Percentiles rank a stretch among this genome's conserved stretches.
These are phyloP conservation scores for Andrographis paniculata DNA, from an alignment of 305 asterid species.

Conservation along the genomic window DNA sequence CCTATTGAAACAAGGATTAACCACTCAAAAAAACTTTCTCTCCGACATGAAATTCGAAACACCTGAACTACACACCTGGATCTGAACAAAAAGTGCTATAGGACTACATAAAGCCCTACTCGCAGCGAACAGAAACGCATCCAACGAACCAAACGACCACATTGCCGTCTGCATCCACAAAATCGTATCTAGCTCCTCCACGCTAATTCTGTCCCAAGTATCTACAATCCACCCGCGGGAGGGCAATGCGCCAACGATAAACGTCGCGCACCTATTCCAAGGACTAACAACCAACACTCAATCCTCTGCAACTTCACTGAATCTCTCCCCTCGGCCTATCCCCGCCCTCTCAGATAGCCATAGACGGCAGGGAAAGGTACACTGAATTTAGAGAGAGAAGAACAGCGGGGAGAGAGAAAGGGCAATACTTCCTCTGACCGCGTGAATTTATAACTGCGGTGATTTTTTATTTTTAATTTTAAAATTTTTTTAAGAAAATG, in stretches of 20 bases:
- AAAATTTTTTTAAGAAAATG: no score
- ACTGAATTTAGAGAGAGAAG: constrained; percentile 16
- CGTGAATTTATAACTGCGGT: no score
- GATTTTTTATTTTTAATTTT: no score
- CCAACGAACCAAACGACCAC: constrained; percentile 49
- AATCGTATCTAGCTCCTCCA: not conserved
- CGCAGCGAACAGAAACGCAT: constrained; percentile 49
- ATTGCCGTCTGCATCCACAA: constrained; percentile 25
- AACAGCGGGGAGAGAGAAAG: constrained; percentile 11
- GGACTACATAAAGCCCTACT: constrained; percentile 75
- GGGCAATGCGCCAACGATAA: constrained; percentile 29
- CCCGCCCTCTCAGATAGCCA: constrained; percentile 36
- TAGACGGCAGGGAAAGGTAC: constrained; percentile 18
- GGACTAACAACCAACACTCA: not conserved
- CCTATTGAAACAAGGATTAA: not conserved
- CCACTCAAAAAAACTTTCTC: not conserved
- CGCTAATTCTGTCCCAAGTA: constrained; percentile 2
- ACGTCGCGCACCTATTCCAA: constrained; percentile 15
- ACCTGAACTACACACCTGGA: constrained; percentile 47
- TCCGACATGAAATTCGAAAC: not conserved
- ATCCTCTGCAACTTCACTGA: not conserved
- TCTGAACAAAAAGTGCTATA: constrained; percentile 66
- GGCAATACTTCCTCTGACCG: no score
- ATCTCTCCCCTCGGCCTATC: constrained; percentile 9
- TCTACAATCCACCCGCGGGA: constrained; percentile 11